Evolutionary conservation across 148 eudicot species (phyloP).

Genomic region (Selenicereus undatus): DNA sequence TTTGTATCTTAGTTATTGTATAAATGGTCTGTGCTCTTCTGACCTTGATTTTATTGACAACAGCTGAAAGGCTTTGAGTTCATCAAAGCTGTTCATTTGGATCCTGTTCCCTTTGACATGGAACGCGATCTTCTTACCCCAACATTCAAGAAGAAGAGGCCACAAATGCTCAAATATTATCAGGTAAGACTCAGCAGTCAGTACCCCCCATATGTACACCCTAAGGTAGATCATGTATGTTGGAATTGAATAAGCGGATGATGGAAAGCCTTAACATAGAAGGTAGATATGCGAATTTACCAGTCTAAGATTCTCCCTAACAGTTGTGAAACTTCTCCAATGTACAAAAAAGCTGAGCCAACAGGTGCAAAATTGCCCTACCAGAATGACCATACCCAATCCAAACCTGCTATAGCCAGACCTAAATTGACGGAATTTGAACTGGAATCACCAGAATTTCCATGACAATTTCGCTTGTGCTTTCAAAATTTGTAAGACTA

Average conservation of each 20-base stretch:
- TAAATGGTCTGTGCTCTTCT: not conserved
- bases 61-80: conserved; percentile 90
- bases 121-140: conserved; percentile 84
- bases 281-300: not conserved
- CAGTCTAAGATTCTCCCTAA: not conserved
- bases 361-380: not conserved
- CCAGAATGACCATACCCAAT: not conserved
- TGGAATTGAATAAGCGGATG: not conserved
- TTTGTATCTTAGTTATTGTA: not conserved
- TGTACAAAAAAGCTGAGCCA: not conserved
- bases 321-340: not conserved
- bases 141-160: conserved; percentile 77
- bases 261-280: not conserved
- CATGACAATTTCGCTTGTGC: not conserved
- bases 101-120: conserved; percentile 70
- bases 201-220: not conserved
- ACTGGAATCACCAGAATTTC: not conserved
- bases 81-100: conserved; percentile 69
- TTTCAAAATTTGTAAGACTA: not conserved
- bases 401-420: not conserved
- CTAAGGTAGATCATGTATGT: not conserved
- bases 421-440: not conserved
- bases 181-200: conserved; percentile 42
- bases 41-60: conserved; percentile 18
- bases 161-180: conserved; percentile 74